Evolutionary conservation across 352 stramenopile species (phyloP), one percentile per base, ranked within the genome.

Genomic region (Phytophthora multivora): DNA sequence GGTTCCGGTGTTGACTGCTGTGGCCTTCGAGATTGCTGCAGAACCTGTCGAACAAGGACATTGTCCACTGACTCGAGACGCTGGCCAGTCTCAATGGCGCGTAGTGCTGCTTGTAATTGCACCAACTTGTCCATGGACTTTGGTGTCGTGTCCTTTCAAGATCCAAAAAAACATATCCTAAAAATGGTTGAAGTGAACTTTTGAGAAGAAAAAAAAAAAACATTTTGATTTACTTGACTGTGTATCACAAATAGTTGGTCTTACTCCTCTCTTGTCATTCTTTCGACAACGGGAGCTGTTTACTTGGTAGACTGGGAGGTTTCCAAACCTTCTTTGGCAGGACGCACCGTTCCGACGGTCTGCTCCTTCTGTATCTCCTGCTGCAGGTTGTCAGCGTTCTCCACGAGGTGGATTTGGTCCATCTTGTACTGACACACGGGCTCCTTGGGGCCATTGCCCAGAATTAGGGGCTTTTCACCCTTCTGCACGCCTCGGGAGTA

Each of bases 31-130:
- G 59, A 49, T 16, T 80, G 64, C 3, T 69, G 63, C n/a, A 88
- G 56, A 19, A 86, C 69, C 25, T 86, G 69, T 23, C 59, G 78
- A 3, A 90, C 56, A 7, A 90, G 59, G n/a, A 90, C 59, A 6
- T 52, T 43, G 42, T 90, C 77, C 25, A 90, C 66, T 1, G 48
- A 55, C 51, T 83, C 77, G 28, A 90, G 67, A 0, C 72, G 69
- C 12, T 75, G 52, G 16, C 80, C 80, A 4, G 55, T 74, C 47
- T 90, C 80, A n/a, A 88, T 90, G 7, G 68, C 73, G 10, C 74
- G 78, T 52, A 90, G 67, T 42, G 72, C 65, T 33, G 46, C 51
- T 59, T 88, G 78, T 35, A 90, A 60, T 40, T 77, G 71, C n/a
- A 52, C 50, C 9, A 86, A 51, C 36, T 69, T 68, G 28, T 71